Evolutionary conservation across 108 stramenopile species (phyloP).

Genomic region (Pseudonitzschia multistriata): DNA sequence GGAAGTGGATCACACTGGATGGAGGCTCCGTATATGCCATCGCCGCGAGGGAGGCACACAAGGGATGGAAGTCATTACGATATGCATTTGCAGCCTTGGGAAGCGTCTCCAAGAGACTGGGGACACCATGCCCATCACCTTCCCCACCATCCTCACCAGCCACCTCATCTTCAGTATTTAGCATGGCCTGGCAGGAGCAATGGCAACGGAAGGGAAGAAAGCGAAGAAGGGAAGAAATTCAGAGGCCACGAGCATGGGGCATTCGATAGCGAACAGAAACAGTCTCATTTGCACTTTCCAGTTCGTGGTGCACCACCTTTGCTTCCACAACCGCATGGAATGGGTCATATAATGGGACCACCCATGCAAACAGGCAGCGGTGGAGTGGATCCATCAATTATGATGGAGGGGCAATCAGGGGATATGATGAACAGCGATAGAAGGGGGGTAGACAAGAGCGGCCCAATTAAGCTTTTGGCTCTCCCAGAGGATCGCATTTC

Average conservation of each 20-base stretch:
- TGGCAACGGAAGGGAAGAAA: not conserved
- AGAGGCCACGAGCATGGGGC: not conserved
- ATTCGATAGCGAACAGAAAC: not conserved
- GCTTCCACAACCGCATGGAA: slow-evolving; percentile 10
- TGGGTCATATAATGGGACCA: not conserved
- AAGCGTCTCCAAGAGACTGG: slow-evolving; percentile 24
- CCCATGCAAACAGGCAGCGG: slow-evolving; percentile 7
- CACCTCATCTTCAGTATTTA: not conserved
- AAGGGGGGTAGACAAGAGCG: slow-evolving; percentile 19
- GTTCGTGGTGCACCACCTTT: not conserved
- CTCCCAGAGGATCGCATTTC: slow-evolving; percentile 84
- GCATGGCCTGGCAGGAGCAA: not conserved
- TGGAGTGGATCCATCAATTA: not conserved
- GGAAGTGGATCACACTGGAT: slow-evolving; percentile 20
- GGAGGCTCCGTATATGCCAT: slow-evolving; percentile 32
- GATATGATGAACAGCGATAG: slow-evolving; percentile 1
- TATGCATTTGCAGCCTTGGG: slow-evolving; percentile 18
- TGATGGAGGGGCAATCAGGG: not conserved
- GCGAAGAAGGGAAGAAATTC: not conserved
- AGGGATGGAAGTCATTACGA: slow-evolving; percentile 5
- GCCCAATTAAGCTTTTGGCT: slow-evolving; percentile 54
- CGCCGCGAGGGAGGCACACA: slow-evolving; percentile 20
- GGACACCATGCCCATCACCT: slow-evolving; percentile 4
- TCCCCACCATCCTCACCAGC: not conserved
- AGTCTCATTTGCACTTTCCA: slow-evolving; percentile 5